Evolutionary conservation across 208 protist genomes (phyloP).

Genomic region (Leishmania martiniquensis): DNA sequence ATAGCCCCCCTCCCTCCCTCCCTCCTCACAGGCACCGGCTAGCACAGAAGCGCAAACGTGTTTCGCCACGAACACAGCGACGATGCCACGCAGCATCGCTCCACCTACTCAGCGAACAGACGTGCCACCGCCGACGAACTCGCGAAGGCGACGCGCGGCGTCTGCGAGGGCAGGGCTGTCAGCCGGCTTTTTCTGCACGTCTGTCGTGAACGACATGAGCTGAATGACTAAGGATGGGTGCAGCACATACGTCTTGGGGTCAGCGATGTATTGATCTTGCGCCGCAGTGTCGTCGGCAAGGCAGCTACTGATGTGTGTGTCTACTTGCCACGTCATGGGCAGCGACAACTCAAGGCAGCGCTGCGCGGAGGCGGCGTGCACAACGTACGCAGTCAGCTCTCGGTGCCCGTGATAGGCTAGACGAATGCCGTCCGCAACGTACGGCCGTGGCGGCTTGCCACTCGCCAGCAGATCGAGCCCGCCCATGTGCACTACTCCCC

Average conservation of each 20-base stretch:
- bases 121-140: constrained; percentile 88
- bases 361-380: constrained; percentile 65
- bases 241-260: constrained; percentile 91
- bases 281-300: constrained; percentile 56
- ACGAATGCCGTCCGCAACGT: constrained; percentile 78
- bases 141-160: constrained; percentile 85
- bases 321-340: constrained; percentile 92
- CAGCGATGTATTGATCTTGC: constrained; percentile 82
- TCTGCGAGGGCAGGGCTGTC: constrained; percentile 84
- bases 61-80: neutral
- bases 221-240: constrained; percentile 90
- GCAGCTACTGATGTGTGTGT: constrained; percentile 88
- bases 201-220: constrained; percentile 84
- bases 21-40: neutral
- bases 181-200: constrained; percentile 84
- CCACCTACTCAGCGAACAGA: constrained; percentile 60
- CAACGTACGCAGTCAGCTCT: constrained; percentile 91
- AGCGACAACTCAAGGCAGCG: constrained; percentile 80
- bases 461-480: constrained; percentile 83
- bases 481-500: constrained; percentile 90
- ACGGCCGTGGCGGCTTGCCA: constrained; percentile 85
- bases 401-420: constrained; percentile 87
- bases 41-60: neutral
- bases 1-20: no score
- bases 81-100: neutral